phyloP scores from a whole-genome alignment of 73 alveolate species.

The Blepharisma stoltei region DNA sequence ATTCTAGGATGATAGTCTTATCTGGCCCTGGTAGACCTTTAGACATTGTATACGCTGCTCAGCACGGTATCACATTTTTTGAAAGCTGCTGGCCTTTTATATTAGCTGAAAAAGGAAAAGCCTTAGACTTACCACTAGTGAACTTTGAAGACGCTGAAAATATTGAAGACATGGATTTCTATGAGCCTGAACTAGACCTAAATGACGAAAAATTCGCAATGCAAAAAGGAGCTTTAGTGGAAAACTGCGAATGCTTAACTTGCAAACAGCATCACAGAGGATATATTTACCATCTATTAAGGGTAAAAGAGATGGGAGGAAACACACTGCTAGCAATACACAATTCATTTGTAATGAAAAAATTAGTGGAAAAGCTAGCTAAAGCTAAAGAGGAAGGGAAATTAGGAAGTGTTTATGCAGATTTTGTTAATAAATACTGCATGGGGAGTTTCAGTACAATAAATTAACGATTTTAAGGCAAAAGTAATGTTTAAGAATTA shows the following conservation, averaged over 20 bases:
- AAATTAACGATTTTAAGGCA: too few relatives aligned
- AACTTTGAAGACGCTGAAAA: background rate
- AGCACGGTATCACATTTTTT: background rate
- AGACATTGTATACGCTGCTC: slow-evolving; percentile 2
- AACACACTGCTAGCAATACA: slow-evolving; percentile 37
- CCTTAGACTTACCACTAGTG: background rate
- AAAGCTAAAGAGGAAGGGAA: too few relatives aligned
- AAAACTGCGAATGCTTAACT: slow-evolving; percentile 42
- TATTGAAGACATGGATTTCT: background rate
- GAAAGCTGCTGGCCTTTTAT: slow-evolving; percentile 11
- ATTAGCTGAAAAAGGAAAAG: slow-evolving; percentile 7
- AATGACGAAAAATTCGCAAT: background rate
- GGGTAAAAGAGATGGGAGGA: slow-evolving; percentile 46
- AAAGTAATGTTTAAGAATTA: too few relatives aligned
- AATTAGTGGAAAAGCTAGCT: too few relatives aligned
- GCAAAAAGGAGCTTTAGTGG: slow-evolving; percentile 28
- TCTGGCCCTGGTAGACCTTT: slow-evolving; percentile 24
- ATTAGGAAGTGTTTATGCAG: too few relatives aligned
- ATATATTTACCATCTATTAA: slow-evolving; percentile 38
- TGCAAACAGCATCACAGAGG: slow-evolving; percentile 46
- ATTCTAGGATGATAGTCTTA: background rate
- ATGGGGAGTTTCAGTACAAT: too few relatives aligned
- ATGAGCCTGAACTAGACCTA: background rate
- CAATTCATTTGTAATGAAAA: background rate
- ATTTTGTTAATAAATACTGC: too few relatives aligned